Evolutionary conservation across 441 rosid genomes (phyloP), one percentile per base, ranked within the genome.

Genomic region (Eruca vesicaria): DNA sequence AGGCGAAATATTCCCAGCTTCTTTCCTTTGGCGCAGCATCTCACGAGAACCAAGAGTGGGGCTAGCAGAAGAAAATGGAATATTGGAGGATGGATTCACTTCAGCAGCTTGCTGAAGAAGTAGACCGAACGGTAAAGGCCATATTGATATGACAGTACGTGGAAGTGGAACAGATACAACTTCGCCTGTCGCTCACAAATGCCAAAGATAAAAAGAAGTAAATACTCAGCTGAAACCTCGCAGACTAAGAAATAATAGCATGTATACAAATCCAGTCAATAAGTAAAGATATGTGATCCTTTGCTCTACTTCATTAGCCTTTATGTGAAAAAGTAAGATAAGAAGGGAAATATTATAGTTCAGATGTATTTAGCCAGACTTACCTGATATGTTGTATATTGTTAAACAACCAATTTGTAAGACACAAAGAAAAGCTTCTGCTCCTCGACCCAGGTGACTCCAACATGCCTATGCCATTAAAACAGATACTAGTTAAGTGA

Each of bases 101-200:
- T 87, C 97, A 77, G 82, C 77, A 63, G 80, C 86, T 81, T 86
- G 93, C 85, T 90, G 93, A 58, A 96, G 91, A 75, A 96, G 86
- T 69, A 96, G 82, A 80, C 98, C 99, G 85, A 80, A 88, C 45
- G 96, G 98, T 76, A 92, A 92, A 79, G 98, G 85, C 94, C 98
- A 96, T 79, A 96, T 88, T 29, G 99, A 96, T 76, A 90, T 69
- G 79, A 88, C 81, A 41, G 86, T 74, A 59, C 86, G 83, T 66
- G 87, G 83, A 66, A 96, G 91, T 60, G 96, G 93, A 79, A 96
- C 81, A 56, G 87, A 82, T 56, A 86, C 88, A 74, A 90, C 89
- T 85, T 93, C 98, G 41, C 98, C 99, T 94, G 82, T 70, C 12
- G 43, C 59, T 63, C 68, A 66, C 59, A 76, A 62, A 69, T 57